A percentile compares a stretch with the other conserved stretches of the same genome.
Evolutionary conservation across 768 basidiomycete species (phyloP).

Genomic region (Mycena maculata): DNA sequence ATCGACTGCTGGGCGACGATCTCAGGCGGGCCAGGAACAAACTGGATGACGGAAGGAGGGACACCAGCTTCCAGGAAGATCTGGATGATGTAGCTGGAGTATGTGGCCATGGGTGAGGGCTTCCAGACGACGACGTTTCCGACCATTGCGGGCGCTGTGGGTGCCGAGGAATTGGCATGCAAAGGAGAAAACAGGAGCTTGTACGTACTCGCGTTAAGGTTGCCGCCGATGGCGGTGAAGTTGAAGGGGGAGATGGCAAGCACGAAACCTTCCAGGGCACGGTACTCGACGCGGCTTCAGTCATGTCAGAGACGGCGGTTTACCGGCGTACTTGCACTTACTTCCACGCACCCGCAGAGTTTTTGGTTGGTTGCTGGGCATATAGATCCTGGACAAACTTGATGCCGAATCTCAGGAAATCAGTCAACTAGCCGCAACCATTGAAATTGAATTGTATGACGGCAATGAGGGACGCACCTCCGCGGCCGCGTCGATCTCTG

Average conservation of each 20-base stretch:
- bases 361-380: slow-evolving; percentile 88
- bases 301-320: slow-evolving; percentile 9
- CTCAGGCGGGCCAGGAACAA: slow-evolving; percentile 89
- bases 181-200: background rate
- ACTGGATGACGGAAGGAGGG: slow-evolving; percentile 95
- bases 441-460: slow-evolving; percentile 13
- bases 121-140: slow-evolving; percentile 98
- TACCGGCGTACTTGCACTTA: slow-evolving; percentile 52
- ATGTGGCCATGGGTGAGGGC: slow-evolving; percentile 94
- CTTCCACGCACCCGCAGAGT: slow-evolving; percentile 94
- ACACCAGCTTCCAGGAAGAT: slow-evolving; percentile 95
- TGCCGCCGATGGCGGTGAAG: slow-evolving; percentile 97
- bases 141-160: slow-evolving; percentile 85
- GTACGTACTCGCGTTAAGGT: slow-evolving; percentile 77
- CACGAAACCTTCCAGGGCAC: slow-evolving; percentile 98
- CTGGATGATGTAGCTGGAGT: slow-evolving; percentile 93
- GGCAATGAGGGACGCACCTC: slow-evolving; percentile 69
- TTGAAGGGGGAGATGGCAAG: slow-evolving; percentile 99
- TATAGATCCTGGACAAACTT: slow-evolving; percentile 98
- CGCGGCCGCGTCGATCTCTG: slow-evolving; percentile 98
- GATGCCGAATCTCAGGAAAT: slow-evolving; percentile 97
- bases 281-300: slow-evolving; percentile 93
- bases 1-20: slow-evolving; percentile 85
- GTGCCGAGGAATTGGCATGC: slow-evolving; percentile 11
- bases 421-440: slow-evolving; percentile 66